Evolutionary conservation across 495 filamentous ascomycete genomes (phyloP).

Genomic region (Podospora pseudocomata): DNA sequence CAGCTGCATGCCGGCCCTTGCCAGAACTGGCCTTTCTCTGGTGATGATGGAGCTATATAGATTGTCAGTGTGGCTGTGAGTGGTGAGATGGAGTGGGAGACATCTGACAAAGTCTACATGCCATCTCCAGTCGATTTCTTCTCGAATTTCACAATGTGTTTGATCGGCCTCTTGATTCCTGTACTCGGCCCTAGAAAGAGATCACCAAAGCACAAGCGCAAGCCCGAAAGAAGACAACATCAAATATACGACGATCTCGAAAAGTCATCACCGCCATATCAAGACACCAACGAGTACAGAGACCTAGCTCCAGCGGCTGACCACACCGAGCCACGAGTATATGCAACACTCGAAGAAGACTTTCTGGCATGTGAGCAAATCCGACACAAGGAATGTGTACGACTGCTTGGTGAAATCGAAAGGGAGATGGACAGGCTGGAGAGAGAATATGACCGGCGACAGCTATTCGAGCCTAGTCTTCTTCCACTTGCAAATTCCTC

Average conservation of each 20-base stretch:
- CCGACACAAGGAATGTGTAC: constrained; percentile 1
- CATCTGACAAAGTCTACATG: neutral
- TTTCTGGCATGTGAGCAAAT: constrained; percentile 9
- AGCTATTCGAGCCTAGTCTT: neutral
- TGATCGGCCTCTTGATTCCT: constrained; percentile 14
- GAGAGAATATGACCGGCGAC: neutral
- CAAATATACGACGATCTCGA: neutral
- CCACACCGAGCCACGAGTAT: constrained; percentile 9
- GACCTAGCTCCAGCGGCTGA: neutral
- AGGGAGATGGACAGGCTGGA: constrained; percentile 2
- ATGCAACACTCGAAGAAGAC: constrained; percentile 13
- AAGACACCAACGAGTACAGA: constrained; percentile 5
- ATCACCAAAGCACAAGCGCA: constrained; percentile 10
- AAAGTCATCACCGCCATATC: neutral
- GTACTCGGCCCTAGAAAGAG: neutral
- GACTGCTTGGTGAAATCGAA: neutral
- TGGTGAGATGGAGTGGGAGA: neutral
- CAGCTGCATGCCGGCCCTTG: neutral
- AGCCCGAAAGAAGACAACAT: neutral
- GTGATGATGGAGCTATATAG: neutral
- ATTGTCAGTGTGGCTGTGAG: neutral
- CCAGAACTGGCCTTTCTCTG: neutral
- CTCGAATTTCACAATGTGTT: constrained; percentile 13
- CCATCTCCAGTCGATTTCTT: neutral
- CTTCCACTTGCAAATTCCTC: no score